Evolutionary conservation across 2,329 filamentous ascomycete genomes (phyloP), one percentile per base, ranked within the genome.

Genomic region (Xylaria sp.): DNA sequence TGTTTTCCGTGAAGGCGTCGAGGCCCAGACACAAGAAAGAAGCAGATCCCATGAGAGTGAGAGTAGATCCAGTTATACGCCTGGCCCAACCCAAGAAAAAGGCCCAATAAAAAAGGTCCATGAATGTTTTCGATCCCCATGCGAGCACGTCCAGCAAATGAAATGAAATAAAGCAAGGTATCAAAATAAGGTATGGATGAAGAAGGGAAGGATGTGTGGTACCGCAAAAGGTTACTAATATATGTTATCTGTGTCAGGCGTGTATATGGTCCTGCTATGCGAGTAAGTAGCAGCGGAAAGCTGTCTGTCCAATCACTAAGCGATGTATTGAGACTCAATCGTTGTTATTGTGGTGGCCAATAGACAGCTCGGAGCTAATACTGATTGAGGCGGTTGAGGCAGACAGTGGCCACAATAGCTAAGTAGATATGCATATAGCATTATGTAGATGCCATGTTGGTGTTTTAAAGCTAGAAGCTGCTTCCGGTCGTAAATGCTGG

Each of bases 401-500:
- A 52, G 41, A 69, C 67, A 37, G 58, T 61, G 62, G 46, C n/a
- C 56, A 61, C 46, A 58, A 57, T n/a, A 46, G 18, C 23, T 25
- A 25, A 25, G 31, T 20, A 69, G 20, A 34, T 18, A 66, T 65
- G 37, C 9, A 39, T 46, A 66, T 63, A 37, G 61, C 41, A 60
- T 37, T 66, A 65, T 54, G 62, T 52, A 34, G n/a, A 54, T 58
- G 62, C 57, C 25, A 44, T 71, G 67, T 57, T 69, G 25, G 48
- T 55, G 65, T 63, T 65, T 63, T 63, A 39, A 60, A 56, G 59
- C 37, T 37, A 31, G 25, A 44, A 50, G 46, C 56, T 58, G 66
- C 68, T 63, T 46, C 63, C 69, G 55, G 67, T 69, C 69, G 72
- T 72, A 76, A 75, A 77, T 75, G 73, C 72, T 70, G 71, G 66